Percentiles rank a stretch among this genome's conserved stretches.
These are phyloP conservation scores for Wickerhamomyces xylosicus DNA, from an alignment of 805 yeast species.

Conservation along the genomic window DNA sequence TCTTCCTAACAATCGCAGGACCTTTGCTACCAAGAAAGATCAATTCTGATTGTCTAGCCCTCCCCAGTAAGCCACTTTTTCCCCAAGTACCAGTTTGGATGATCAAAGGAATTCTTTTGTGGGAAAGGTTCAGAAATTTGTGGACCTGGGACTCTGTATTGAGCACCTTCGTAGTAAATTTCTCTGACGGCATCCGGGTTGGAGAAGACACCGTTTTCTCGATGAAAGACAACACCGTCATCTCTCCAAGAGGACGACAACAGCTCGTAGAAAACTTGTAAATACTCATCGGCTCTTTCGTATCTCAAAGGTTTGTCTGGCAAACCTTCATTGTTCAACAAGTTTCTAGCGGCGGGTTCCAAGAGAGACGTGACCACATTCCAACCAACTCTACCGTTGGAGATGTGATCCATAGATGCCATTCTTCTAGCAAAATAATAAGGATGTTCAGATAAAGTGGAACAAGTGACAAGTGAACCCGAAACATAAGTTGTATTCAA, in stretches of 20 bases:
- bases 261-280: conserved; percentile 31
- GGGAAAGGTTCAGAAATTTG: conserved; percentile 34
- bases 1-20: conserved; percentile 21
- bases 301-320: conserved; percentile 35
- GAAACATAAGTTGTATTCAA: conserved; percentile 31
- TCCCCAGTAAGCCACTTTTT: conserved; percentile 30
- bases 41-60: conserved; percentile 35
- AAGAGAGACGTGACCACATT: conserved; percentile 34
- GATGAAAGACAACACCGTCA: conserved; percentile 24
- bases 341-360: conserved; percentile 34
- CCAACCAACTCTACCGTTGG: conserved; percentile 40
- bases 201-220: conserved; percentile 23
- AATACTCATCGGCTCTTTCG: conserved; percentile 32
- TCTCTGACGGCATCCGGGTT: conserved; percentile 31
- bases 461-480: conserved; percentile 35
- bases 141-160: conserved; percentile 30
- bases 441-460: conserved; percentile 36
- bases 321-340: conserved; percentile 25
- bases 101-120: conserved; percentile 34
- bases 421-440: conserved; percentile 34
- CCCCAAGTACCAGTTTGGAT: conserved; percentile 38
- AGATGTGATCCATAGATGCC: conserved; percentile 36
- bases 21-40: conserved; percentile 28
- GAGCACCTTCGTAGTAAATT: conserved; percentile 31
- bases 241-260: conserved; percentile 36